These are phyloP conservation scores for Seminavis robusta DNA, from an alignment of 108 stramenopile genomes.

Conservation along the genomic window DNA sequence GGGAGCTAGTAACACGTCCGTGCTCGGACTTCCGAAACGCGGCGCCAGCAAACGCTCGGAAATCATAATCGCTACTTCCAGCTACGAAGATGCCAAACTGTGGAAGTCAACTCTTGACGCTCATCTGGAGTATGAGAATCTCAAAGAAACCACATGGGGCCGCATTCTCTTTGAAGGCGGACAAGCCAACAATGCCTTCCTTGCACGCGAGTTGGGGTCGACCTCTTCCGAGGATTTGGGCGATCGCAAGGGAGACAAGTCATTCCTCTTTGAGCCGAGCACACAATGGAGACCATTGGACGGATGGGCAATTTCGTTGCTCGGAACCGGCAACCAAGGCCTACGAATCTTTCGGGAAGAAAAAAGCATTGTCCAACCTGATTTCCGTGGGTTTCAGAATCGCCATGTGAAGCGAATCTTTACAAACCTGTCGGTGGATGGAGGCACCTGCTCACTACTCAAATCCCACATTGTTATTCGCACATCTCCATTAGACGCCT, in stretches of 20 bases:
- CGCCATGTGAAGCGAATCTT: too few species aligned
- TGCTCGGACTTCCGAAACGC: constrained; percentile 35
- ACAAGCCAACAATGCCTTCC: constrained; percentile 10
- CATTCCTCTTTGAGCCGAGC: neutral
- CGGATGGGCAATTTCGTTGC: constrained; percentile 52
- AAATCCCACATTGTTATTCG: constrained; percentile 68
- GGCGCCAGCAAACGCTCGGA: constrained; percentile 40
- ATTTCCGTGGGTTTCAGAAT: too few species aligned
- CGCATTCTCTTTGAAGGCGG: neutral
- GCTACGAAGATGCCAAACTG: constrained; percentile 45
- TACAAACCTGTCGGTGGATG: constrained; percentile 22
- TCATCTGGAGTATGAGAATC: constrained; percentile 21
- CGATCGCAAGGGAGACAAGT: neutral
- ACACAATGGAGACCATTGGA: constrained; percentile 74
- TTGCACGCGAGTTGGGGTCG: neutral
- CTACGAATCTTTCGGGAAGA: constrained; percentile 76
- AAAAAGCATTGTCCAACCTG: constrained; percentile 1
- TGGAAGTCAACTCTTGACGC: constrained; percentile 65
- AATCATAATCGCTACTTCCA: constrained; percentile 51
- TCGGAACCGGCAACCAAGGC: constrained; percentile 53
- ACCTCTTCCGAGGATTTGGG: neutral
- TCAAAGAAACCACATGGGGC: constrained; percentile 45
- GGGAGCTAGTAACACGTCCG: constrained; percentile 71
- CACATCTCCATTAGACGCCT: constrained; percentile 69
- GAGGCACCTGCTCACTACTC: constrained; percentile 59